Conservation (phyloP, 306 rosid species). For the Ormosia semicastrata region DNA sequence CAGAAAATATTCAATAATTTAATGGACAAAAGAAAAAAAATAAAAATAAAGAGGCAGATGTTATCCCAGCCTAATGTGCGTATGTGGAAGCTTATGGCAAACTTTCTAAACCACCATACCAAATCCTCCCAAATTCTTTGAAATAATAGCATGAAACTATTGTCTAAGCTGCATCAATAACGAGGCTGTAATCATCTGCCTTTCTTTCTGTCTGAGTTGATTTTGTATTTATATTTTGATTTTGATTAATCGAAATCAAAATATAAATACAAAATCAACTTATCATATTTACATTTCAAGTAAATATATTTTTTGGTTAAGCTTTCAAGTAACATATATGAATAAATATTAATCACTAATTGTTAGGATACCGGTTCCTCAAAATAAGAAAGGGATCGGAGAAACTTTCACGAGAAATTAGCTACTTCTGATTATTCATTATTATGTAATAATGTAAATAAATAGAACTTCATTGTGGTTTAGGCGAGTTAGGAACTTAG, state of each 20-base stretch:
- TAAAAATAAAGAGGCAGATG: background rate
- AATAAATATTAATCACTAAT: background rate
- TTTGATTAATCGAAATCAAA: no score
- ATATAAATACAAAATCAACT: background rate
- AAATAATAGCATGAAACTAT: conserved; percentile 15
- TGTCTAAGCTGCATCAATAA: background rate
- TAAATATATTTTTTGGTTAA: no score
- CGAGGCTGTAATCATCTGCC: background rate
- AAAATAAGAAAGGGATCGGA: background rate
- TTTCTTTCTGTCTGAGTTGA: background rate
- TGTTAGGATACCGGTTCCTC: background rate
- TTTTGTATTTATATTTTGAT: no score
- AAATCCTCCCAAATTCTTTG: conserved; percentile 30
- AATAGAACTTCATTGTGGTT: background rate
- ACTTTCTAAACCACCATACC: conserved; percentile 61
- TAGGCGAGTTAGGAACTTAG: background rate
- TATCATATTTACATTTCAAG: background rate
- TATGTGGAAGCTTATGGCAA: conserved; percentile 17
- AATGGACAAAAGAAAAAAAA: background rate
- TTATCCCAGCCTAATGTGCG: conserved; percentile 15
- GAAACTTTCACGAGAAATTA: background rate
- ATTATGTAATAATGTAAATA: background rate
- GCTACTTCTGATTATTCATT: background rate
- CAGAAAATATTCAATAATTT: background rate
- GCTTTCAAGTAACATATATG: background rate